Evolutionary conservation across 306 rosid genomes (phyloP).

Genomic region (Acmispon strigosus): DNA sequence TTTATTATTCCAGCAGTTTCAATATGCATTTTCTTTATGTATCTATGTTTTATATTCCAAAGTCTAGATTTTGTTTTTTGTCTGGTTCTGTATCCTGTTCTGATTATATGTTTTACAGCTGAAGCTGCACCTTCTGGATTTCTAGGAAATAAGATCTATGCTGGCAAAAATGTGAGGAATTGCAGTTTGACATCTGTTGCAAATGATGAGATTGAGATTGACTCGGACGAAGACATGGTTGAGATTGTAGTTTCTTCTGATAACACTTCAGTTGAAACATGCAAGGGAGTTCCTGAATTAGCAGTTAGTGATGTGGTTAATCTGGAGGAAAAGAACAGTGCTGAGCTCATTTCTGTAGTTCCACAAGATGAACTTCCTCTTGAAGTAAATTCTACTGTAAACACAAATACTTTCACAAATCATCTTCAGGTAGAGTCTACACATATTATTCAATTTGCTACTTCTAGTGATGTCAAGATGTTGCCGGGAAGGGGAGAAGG

Average conservation of each 20-base stretch:
- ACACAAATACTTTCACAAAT: slow-evolving; percentile 6
- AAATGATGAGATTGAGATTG: slow-evolving; percentile 22
- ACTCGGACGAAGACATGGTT: slow-evolving; percentile 6
- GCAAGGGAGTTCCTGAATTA: slow-evolving; percentile 9
- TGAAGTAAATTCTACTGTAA: slow-evolving; percentile 26
- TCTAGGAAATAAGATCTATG: slow-evolving; percentile 19
- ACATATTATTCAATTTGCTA: slow-evolving; percentile 7
- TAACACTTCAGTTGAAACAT: slow-evolving; percentile 16
- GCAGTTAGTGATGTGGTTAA: slow-evolving; percentile 22
- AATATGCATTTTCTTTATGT: neutral
- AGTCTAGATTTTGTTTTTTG: neutral
- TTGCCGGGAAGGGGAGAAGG: slow-evolving; percentile 22
- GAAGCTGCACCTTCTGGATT: slow-evolving; percentile 24
- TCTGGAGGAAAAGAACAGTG: slow-evolving; percentile 16
- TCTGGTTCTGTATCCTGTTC: neutral
- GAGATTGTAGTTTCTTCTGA: slow-evolving; percentile 19
- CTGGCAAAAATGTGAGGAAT: slow-evolving; percentile 12
- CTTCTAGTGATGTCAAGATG: slow-evolving; percentile 24
- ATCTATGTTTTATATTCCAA: neutral
- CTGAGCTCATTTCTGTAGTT: slow-evolving; percentile 14
- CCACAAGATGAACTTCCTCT: slow-evolving; percentile 19
- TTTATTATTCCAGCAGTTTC: neutral
- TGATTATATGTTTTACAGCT: slow-evolving; percentile 12
- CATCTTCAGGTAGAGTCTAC: slow-evolving; percentile 15
- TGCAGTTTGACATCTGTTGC: slow-evolving; percentile 21